Percentiles rank a stretch among this genome's conserved stretches.
Evolutionary conservation across 2,329 filamentous ascomycete genomes (phyloP).

Genomic region (Xylaria sp.): DNA sequence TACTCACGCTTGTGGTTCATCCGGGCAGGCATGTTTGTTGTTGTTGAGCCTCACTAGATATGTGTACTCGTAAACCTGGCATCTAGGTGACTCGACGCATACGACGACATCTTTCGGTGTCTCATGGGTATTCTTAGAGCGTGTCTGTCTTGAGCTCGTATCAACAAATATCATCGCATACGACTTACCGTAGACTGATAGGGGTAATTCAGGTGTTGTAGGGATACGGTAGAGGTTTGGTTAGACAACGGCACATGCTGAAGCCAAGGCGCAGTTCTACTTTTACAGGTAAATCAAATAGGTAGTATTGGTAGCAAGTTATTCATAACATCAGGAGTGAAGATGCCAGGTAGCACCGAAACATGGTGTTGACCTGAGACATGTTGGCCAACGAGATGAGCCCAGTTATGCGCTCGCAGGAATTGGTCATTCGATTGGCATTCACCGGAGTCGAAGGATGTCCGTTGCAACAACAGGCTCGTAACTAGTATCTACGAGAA

Average conservation of each 20-base stretch:
- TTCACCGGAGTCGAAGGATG: no score
- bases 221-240: no score
- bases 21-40: slow-evolving; percentile 10
- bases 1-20: not conserved
- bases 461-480: no score
- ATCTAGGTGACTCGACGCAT: not conserved
- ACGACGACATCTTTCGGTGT: not conserved
- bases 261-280: no score
- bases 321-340: not conserved
- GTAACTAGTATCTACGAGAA: no score
- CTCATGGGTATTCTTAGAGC: not conserved
- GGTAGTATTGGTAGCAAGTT: not conserved
- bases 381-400: slow-evolving; percentile 6
- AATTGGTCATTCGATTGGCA: no score
- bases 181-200: no score
- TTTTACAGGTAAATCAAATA: not conserved
- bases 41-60: slow-evolving; percentile 14
- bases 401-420: no score
- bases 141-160: not conserved
- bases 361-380: slow-evolving; percentile 17
- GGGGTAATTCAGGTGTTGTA: no score
- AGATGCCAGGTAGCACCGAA: slow-evolving; percentile 16
- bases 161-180: no score
- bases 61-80: not conserved
- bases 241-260: no score